phyloP scores from a whole-genome alignment of 2,329 filamentous ascomycete genomes.

The Paracoccidioides lutzii region DNA sequence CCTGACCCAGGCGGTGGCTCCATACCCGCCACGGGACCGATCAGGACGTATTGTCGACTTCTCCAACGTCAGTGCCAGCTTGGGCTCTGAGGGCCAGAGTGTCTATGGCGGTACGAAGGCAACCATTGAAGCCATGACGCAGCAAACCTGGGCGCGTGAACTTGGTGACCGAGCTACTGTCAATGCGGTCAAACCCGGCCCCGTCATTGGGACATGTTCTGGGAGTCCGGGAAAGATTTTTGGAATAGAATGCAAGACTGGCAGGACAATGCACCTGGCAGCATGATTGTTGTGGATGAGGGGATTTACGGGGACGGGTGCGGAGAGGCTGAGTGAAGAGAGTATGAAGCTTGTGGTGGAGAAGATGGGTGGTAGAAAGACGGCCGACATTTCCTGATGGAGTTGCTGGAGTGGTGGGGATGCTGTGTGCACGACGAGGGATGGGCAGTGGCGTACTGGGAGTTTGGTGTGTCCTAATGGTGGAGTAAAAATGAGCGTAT shows the following conservation, averaged over 20 bases:
- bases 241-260: slow-evolving; percentile 47
- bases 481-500: slow-evolving; percentile 49
- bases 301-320: slow-evolving; percentile 30
- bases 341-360: slow-evolving; percentile 48
- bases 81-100: slow-evolving; percentile 46
- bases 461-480: slow-evolving; percentile 71
- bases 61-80: slow-evolving; percentile 43
- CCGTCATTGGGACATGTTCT: slow-evolving; percentile 56
- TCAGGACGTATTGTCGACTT: slow-evolving; percentile 52
- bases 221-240: slow-evolving; percentile 43
- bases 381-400: slow-evolving; percentile 55
- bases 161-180: slow-evolving; percentile 50
- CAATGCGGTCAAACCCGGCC: slow-evolving; percentile 54
- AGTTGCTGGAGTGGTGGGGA: slow-evolving; percentile 62
- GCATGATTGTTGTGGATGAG: slow-evolving; percentile 46
- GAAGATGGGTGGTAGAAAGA: slow-evolving; percentile 41
- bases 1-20: slow-evolving; percentile 58
- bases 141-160: slow-evolving; percentile 50
- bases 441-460: slow-evolving; percentile 66
- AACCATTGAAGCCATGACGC: slow-evolving; percentile 55
- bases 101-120: slow-evolving; percentile 56
- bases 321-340: slow-evolving; percentile 49
- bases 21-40: slow-evolving; percentile 56
- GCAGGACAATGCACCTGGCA: slow-evolving; percentile 52
- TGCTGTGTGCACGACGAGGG: slow-evolving; percentile 54